A percentile compares a stretch with the other conserved stretches of the same genome.
Conservation (phyloP, 768 basidiomycete genomes). For the Lactarius pseudohatsudake region DNA sequence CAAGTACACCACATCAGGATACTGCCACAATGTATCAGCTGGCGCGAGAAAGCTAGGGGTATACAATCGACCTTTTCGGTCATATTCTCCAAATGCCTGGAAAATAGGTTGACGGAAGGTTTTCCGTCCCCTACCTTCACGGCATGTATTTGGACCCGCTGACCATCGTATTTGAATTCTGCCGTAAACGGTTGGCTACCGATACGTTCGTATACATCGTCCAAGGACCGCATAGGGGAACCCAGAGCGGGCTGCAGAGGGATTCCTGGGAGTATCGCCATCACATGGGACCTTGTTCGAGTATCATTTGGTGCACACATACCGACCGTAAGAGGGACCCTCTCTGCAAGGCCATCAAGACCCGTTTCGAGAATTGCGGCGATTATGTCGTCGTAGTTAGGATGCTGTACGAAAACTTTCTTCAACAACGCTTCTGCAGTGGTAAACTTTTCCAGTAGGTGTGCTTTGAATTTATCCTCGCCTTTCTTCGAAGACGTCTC, state of each 20-base stretch:
- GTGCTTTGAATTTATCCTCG: constrained; percentile 36
- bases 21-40: constrained; percentile 44
- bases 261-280: constrained; percentile 49
- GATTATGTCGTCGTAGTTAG: constrained; percentile 71
- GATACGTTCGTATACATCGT: constrained; percentile 77
- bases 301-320: constrained; percentile 31
- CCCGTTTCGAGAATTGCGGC: constrained; percentile 59
- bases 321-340: constrained; percentile 73
- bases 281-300: constrained; percentile 17
- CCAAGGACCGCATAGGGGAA: constrained; percentile 78
- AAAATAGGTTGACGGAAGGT: constrained; percentile 65
- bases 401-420: constrained; percentile 75
- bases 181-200: constrained; percentile 69
- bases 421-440: constrained; percentile 65
- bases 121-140: constrained; percentile 35
- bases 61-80: constrained; percentile 64
- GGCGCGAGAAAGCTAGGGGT: constrained; percentile 20
- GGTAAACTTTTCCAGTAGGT: constrained; percentile 45
- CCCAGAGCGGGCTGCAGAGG: constrained; percentile 87
- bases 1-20: constrained; percentile 74
- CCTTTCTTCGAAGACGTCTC: constrained; percentile 36
- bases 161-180: constrained; percentile 92
- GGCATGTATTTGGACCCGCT: constrained; percentile 80
- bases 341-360: constrained; percentile 55
- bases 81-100: constrained; percentile 90